Base-by-base conservation (phyloP, 371 early-diverging fungal genomes). In the Actinomortierella ambigua region DNA sequence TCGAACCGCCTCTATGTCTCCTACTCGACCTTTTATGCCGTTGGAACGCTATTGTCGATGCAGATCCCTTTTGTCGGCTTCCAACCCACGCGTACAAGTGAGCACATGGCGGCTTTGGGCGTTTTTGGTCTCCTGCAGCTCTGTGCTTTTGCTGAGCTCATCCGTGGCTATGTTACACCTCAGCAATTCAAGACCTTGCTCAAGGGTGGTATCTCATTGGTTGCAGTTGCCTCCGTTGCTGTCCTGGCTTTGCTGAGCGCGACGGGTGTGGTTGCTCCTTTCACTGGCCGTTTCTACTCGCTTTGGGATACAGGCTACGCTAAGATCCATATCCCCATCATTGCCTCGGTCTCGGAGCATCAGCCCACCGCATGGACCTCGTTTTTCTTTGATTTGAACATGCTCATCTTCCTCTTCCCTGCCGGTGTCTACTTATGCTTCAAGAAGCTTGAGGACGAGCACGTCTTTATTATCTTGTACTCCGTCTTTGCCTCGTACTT, bases 351-450 rank as follows among this genome's bases (percentile, higher is more conserved):
- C 23, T 98, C 98, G 8, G 99, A 99, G 76, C 99, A 99, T 83
- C 99, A 98, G 78, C 99, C 99, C 26, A 98, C 99, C 3, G 90
- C 98, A 0, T 99, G 99, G 99, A 85, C 97, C n/a, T 92, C 96
- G 34, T 97, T 98, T 86, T 98, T 98, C 84, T 96, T 99, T 75
- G 99, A 99, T 67, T 85, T 99, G 39, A 91, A 98, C 57, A 83
- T 96, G 81, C 85, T 98, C 18, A 87, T 98, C 55, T 91, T 94
- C 77, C 68, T 97, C 24, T 95, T 98, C 85, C 99, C 99, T 5
- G 99, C 95, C 11, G 98, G 98, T 24, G 85, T 98, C 41, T 99
- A 95, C 80, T 87, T 98, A 61, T 95, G 95, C 80, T 98, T 98
- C 90, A 86, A 86, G 61, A 85, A 90, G 63, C 81, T 96, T 26